Evolutionary conservation across 2,329 filamentous ascomycete species (phyloP).

Genomic region (Erysiphe pisi): DNA sequence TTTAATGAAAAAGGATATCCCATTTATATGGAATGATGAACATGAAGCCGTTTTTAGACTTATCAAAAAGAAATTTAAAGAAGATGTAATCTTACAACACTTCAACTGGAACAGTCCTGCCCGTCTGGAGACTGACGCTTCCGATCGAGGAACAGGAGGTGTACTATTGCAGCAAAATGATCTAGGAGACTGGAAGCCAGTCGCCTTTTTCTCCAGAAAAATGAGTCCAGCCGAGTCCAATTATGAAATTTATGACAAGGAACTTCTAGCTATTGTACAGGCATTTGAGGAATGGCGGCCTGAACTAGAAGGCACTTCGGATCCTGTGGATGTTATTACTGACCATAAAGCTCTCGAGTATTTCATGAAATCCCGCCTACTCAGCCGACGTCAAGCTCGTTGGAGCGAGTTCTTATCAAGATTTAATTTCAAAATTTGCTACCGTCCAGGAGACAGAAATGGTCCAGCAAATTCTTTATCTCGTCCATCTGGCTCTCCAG

Average conservation of each 20-base stretch:
- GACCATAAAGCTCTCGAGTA: slow-evolving; percentile 24
- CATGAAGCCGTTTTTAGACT: not conserved
- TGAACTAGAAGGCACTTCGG: not conserved
- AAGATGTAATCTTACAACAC: not conserved
- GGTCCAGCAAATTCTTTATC: not conserved
- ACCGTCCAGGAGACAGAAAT: not conserved
- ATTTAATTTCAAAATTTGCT: not conserved
- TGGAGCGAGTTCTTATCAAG: not conserved
- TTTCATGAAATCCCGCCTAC: not conserved
- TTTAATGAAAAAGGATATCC: not conserved
- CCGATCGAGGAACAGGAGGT: not conserved
- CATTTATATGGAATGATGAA: not conserved
- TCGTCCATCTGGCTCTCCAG: not conserved
- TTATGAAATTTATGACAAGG: slow-evolving; percentile 6
- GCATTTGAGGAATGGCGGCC: slow-evolving; percentile 2
- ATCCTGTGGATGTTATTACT: not conserved
- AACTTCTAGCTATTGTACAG: slow-evolving; percentile 15
- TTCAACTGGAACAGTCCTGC: not conserved
- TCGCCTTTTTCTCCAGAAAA: not conserved
- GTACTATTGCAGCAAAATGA: not conserved
- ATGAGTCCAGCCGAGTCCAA: slow-evolving; percentile 10
- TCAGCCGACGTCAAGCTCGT: slow-evolving; percentile 3
- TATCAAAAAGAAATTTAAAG: slow-evolving; percentile 2
- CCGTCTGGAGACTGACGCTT: slow-evolving; percentile 19
- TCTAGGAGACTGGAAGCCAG: not conserved